Evolutionary conservation across 768 basidiomycete species (phyloP).

Genomic region (Tubosaeta sp.): DNA sequence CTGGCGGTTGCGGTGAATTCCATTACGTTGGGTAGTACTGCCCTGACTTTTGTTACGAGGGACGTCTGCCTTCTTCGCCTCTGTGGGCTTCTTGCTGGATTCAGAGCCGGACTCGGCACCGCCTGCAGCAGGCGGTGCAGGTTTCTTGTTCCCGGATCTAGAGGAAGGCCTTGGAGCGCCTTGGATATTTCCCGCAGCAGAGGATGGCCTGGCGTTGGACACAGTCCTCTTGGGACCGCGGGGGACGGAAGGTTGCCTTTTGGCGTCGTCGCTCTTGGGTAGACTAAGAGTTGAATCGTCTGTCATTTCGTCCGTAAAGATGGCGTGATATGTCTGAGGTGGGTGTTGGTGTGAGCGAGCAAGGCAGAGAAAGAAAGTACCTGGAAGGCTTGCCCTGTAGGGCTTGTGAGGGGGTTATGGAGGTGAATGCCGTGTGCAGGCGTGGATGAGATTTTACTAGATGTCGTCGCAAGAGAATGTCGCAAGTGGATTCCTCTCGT

Average conservation of each 20-base stretch:
- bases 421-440: constrained; percentile 53
- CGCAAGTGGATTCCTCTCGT: constrained; percentile 2
- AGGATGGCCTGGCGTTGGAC: constrained; percentile 41
- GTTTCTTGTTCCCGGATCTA: constrained; percentile 62
- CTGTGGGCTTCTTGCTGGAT: constrained; percentile 57
- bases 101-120: constrained; percentile 69
- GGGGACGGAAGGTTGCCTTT: constrained; percentile 48
- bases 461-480: constrained; percentile 35
- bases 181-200: constrained; percentile 39
- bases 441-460: constrained; percentile 46
- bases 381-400: constrained; percentile 81
- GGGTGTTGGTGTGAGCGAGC: constrained; percentile 16
- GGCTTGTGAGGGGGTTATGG: constrained; percentile 72
- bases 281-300: constrained; percentile 58
- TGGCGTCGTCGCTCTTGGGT: constrained; percentile 66
- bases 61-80: constrained; percentile 47
- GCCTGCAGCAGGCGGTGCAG: constrained; percentile 32
- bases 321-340: constrained; percentile 32
- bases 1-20: constrained; percentile 52
- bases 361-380: constrained; percentile 29
- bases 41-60: constrained; percentile 53
- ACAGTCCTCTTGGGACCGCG: constrained; percentile 58
- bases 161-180: constrained; percentile 59
- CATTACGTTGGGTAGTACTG: constrained; percentile 41
- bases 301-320: constrained; percentile 81